Percentiles rank a stretch among this genome's conserved stretches.
phyloP scores from a whole-genome alignment of 2,329 filamentous ascomycete species.

The Penicillium capsulatum region DNA sequence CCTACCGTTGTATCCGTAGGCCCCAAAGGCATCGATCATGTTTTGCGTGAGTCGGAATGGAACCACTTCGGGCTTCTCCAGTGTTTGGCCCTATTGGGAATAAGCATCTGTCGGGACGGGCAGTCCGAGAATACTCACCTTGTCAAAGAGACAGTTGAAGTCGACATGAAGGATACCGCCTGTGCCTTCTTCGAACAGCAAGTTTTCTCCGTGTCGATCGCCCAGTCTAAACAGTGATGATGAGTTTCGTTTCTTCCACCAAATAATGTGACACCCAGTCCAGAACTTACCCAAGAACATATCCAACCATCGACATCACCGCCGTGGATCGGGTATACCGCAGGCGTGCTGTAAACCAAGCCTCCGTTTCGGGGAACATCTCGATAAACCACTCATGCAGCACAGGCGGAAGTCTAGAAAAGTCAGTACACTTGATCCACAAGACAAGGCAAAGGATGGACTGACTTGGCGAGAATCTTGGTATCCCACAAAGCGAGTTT shows the following conservation, averaged over 20 bases:
- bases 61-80: conserved; percentile 88
- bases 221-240: conserved; percentile 72
- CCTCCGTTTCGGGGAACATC: conserved; percentile 85
- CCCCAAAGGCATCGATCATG: conserved; percentile 96
- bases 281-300: conserved; percentile 70
- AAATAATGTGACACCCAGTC: too few relatives aligned
- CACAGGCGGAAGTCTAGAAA: conserved; percentile 67
- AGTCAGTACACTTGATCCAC: conserved; percentile 7
- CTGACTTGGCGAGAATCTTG: conserved; percentile 49
- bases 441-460: neutral
- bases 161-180: conserved; percentile 96
- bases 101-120: too few relatives aligned
- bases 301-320: conserved; percentile 99
- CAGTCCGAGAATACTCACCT: conserved; percentile 45
- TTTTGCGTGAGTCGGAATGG: conserved; percentile 98
- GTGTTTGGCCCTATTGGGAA: conserved; percentile 64
- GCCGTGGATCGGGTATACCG: conserved; percentile 90
- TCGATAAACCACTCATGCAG: conserved; percentile 94
- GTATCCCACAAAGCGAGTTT: conserved; percentile 71
- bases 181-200: conserved; percentile 87
- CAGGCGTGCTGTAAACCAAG: conserved; percentile 85
- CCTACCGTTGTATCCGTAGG: conserved; percentile 77
- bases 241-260: too few relatives aligned
- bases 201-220: conserved; percentile 95
- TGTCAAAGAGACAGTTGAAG: conserved; percentile 99